Percentiles rank a stretch among this genome's conserved stretches.
phyloP scores from a whole-genome alignment of 2,329 filamentous ascomycete genomes.

The Leptoxyphium fumago region DNA sequence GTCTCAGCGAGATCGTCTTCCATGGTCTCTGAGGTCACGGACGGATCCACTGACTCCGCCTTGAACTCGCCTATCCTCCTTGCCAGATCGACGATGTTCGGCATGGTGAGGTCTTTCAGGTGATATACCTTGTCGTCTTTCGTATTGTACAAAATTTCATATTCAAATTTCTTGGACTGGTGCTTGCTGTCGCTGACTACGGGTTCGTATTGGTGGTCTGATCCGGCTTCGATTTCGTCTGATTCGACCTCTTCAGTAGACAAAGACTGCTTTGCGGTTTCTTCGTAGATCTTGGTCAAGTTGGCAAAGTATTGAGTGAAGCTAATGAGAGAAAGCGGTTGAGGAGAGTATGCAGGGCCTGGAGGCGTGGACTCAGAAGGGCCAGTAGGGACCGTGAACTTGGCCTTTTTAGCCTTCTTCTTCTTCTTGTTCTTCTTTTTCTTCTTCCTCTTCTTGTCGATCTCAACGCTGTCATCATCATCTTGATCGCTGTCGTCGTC shows the following conservation, averaged over 20 bases:
- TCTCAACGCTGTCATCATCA: conserved; percentile 18
- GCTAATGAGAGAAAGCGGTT: conserved; percentile 61
- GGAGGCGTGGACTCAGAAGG: conserved; percentile 61
- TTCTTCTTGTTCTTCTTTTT: conserved; percentile 36
- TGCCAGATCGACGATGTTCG: conserved; percentile 66
- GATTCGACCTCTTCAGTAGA: conserved; percentile 13
- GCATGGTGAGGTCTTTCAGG: conserved; percentile 70
- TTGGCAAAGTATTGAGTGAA: conserved; percentile 93
- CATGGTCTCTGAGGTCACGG: conserved; percentile 18
- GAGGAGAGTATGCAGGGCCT: conserved; percentile 79
- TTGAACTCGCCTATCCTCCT: conserved; percentile 52
- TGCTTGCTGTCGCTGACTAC: conserved; percentile 35
- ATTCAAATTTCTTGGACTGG: conserved; percentile 51
- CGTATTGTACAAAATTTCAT: conserved; percentile 76
- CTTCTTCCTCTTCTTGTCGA: conserved; percentile 30
- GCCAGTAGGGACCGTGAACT: conserved; percentile 45
- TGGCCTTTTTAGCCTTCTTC: conserved; percentile 41
- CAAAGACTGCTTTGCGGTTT: conserved; percentile 27
- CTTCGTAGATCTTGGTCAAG: conserved; percentile 76
- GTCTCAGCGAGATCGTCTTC: conserved; percentile 13
- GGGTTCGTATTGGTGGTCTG: conserved; percentile 44
- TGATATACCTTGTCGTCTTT: conserved; percentile 60
- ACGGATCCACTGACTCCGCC: conserved; percentile 10
- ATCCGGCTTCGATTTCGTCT: conserved; percentile 47
- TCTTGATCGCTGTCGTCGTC: not conserved